A percentile compares a stretch with the other conserved stretches of the same genome.
Evolutionary conservation across 2,329 filamentous ascomycete species (phyloP).

Genomic region (Daldinia eschscholtzii): DNA sequence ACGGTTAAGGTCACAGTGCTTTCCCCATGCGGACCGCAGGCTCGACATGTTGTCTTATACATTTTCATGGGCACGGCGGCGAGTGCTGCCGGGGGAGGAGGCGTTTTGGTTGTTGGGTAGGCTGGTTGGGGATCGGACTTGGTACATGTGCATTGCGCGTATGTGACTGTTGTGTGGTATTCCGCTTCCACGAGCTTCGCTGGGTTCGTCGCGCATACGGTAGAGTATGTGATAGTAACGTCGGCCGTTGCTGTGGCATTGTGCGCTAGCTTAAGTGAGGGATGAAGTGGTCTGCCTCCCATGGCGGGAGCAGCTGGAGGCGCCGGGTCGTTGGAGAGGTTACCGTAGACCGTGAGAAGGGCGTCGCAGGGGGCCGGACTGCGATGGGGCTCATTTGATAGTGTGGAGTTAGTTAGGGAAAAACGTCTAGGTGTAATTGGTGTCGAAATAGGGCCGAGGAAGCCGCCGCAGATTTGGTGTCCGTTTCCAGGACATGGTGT

Average conservation of each 20-base stretch:
- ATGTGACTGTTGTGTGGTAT: conserved; percentile 52
- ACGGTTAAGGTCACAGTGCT: conserved; percentile 54
- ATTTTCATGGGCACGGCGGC: conserved; percentile 49
- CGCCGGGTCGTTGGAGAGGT: conserved; percentile 49
- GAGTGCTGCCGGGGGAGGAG: conserved; percentile 14
- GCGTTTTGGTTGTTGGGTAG: neutral
- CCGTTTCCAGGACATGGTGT: conserved; percentile 58
- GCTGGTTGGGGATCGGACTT: neutral
- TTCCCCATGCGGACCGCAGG: conserved; percentile 51
- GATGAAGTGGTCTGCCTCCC: conserved; percentile 39
- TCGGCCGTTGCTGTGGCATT: conserved; percentile 40
- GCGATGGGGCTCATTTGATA: conserved; percentile 30
- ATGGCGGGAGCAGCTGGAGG: conserved; percentile 54
- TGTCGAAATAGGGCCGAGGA: conserved; percentile 30
- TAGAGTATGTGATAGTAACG: conserved; percentile 53
- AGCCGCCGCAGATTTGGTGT: conserved; percentile 59
- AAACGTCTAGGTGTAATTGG: neutral
- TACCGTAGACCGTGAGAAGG: conserved; percentile 61
- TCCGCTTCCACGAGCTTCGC: conserved; percentile 51
- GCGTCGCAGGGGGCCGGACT: conserved; percentile 49
- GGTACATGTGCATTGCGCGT: conserved; percentile 49
- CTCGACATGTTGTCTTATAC: conserved; percentile 49
- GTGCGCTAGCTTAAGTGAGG: neutral
- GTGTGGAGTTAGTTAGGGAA: conserved; percentile 17
- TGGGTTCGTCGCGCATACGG: conserved; percentile 53